These are phyloP conservation scores for maize (Zea mays) DNA, from an alignment of 176 grass and related monocot genomes.

Conservation along the genomic window DNA sequence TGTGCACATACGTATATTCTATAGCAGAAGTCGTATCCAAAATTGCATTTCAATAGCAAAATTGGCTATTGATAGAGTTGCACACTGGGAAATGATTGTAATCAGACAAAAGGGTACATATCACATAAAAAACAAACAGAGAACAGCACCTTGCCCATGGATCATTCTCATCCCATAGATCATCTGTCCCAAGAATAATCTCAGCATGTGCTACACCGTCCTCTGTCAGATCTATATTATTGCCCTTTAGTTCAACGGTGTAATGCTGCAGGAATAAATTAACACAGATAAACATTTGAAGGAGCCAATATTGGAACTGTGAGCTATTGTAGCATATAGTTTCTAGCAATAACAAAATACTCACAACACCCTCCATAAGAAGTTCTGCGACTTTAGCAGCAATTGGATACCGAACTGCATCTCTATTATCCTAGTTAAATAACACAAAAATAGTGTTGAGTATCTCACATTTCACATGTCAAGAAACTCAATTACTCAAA, in stretches of 20 bases:
- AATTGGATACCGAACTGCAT: constrained; percentile 73
- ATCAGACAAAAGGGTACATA: background rate
- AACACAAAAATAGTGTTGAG: constrained; percentile 11
- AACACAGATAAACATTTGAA: constrained; percentile 19
- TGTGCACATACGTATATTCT: background rate
- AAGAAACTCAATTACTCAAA: constrained; percentile 41
- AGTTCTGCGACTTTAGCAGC: constrained; percentile 88
- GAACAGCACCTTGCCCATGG: constrained; percentile 85
- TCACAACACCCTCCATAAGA: constrained; percentile 75
- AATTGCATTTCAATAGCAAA: background rate
- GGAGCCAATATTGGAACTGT: constrained; percentile 24
- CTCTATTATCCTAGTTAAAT: constrained; percentile 81
- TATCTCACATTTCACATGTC: constrained; percentile 27
- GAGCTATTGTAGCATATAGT: constrained; percentile 13
- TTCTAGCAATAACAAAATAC: constrained; percentile 47
- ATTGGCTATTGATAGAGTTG: constrained; percentile 15
- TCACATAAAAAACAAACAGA: constrained; percentile 35
- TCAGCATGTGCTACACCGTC: constrained; percentile 85
- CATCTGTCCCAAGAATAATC: constrained; percentile 78
- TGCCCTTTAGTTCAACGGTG: constrained; percentile 80
- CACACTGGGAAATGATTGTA: constrained; percentile 30
- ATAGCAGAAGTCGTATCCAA: background rate
- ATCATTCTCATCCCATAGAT: constrained; percentile 96
- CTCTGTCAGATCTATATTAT: constrained; percentile 89
- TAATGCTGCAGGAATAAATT: constrained; percentile 76